Base-by-base conservation (phyloP, 225 moss, liverwort and hornwort species). In the Straminergon stramineum region DNA sequence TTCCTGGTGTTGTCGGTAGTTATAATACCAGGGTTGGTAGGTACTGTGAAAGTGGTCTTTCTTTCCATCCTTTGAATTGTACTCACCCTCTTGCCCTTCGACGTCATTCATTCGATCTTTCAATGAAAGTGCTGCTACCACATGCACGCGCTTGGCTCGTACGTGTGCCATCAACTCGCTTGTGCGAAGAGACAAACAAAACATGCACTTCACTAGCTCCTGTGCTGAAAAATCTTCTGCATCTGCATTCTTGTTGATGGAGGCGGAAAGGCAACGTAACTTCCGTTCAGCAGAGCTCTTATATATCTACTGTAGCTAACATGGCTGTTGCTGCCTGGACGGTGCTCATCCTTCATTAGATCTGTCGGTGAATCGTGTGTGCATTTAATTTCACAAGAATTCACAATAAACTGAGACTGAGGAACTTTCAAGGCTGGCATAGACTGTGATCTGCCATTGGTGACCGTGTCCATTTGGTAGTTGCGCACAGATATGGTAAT, bases 401-500 rank as follows among this genome's bases (percentile, higher is more conserved):
- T 55, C 55, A 15, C 53, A 13, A 5, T 43, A 27, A 43, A 62
- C 58, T 53, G 68, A 79, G 24, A n/a, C n/a, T n/a, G n/a, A 27
- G 13, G 24, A 57, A 20, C 75, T 51, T 75, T 67, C 52, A 77
- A 60, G 74, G 45, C 82, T 76, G 16, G 39, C 15, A 13, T 67
- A 26, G 39, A 53, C 48, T 53, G 56, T 69, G n/a, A 45, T 87
- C 52, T 69, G 34, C 48, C 91, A 92, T 91, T 93, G 96, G 35
- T 93, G 94, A n/a, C n/a, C n/a, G 90, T 98, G 95, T 86, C 96
- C 95, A 76, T 90, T 94, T 35, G 94, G 93, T 71, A 95, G 87
- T 37, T 90, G 93, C 76, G 9, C 48, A 96, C 95, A 12, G 4
- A 41, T 5, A 53, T 94, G 91, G 80, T 93, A 89, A 11, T 30